Conservation (phyloP, 805 yeast species). For the Metschnikowia shivogae region DNA sequence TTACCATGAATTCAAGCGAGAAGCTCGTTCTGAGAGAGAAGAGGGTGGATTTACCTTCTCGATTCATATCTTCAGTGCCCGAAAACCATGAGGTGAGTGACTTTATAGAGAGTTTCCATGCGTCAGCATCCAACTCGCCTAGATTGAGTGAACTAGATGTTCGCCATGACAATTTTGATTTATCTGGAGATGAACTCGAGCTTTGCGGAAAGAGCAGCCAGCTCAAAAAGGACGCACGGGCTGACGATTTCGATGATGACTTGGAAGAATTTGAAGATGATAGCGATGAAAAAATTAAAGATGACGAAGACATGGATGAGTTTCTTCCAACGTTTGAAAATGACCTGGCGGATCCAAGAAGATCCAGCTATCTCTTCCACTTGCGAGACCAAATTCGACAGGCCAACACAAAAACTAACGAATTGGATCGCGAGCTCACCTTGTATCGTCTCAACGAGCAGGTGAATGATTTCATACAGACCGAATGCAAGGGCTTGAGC, state of each 20-base stretch:
- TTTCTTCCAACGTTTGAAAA: conserved; percentile 15
- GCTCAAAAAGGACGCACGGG: conserved; percentile 18
- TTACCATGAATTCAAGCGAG: conserved; percentile 28
- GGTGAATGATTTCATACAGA: conserved; percentile 28
- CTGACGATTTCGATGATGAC: conserved; percentile 24
- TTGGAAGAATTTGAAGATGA: conserved; percentile 25
- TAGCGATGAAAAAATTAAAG: conserved; percentile 16
- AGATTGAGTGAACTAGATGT: conserved; percentile 32
- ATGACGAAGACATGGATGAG: conserved; percentile 25
- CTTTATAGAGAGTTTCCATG: conserved; percentile 24
- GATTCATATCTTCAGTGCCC: conserved; percentile 4
- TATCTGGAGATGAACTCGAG: conserved; percentile 34
- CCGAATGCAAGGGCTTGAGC: conserved; percentile 31
- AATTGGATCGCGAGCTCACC: conserved; percentile 32
- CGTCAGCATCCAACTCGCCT: conserved; percentile 38
- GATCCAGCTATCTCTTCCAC: conserved; percentile 21
- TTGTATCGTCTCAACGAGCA: conserved; percentile 30
- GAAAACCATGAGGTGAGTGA: conserved; percentile 5
- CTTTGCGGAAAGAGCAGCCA: conserved; percentile 23
- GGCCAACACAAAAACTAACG: conserved; percentile 32
- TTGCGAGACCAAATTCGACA: conserved; percentile 32
- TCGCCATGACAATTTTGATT: conserved; percentile 28
- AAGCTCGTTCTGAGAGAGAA: conserved; percentile 28
- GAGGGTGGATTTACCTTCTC: not conserved
- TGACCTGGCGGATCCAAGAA: conserved; percentile 6